phyloP scores from a whole-genome alignment of 306 rosid species.

The Trifolium repens region DNA sequence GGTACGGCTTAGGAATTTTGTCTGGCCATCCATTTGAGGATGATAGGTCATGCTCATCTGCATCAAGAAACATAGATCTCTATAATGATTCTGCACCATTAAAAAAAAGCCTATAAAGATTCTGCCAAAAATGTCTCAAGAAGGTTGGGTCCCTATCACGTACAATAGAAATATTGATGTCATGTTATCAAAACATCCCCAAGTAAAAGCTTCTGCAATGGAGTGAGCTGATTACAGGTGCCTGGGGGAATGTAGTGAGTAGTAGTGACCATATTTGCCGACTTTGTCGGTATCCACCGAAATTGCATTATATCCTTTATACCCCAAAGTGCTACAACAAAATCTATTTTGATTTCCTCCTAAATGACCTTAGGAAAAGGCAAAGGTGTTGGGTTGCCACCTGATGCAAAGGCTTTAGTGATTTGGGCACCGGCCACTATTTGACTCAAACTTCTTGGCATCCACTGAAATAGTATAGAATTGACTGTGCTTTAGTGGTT shows the following conservation, averaged over 20 bases:
- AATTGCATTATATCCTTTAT: slow-evolving; percentile 3
- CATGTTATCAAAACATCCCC: not conserved
- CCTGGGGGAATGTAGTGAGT: not conserved
- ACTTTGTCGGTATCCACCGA: not conserved
- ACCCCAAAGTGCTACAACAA: not conserved
- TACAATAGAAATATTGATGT: not conserved
- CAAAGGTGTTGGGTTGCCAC: not conserved
- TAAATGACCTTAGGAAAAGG: not conserved
- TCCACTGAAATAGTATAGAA: not conserved
- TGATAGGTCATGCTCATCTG: not conserved
- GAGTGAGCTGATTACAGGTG: not conserved
- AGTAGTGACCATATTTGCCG: not conserved
- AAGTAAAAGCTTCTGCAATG: not conserved
- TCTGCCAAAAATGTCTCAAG: not conserved
- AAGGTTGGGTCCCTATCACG: not conserved
- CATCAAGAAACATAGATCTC: not conserved
- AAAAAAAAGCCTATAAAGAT: not conserved
- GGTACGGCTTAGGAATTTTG: not conserved
- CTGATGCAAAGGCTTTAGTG: not conserved
- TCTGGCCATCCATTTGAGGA: not conserved
- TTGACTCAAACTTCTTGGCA: not conserved
- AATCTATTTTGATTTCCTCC: not conserved
- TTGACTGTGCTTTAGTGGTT: not conserved
- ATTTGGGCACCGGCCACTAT: not conserved
- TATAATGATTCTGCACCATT: too few species aligned